Evolutionary conservation across 352 stramenopile genomes (phyloP), one percentile per base, ranked within the genome.

Genomic region (Pythium monospermum): DNA sequence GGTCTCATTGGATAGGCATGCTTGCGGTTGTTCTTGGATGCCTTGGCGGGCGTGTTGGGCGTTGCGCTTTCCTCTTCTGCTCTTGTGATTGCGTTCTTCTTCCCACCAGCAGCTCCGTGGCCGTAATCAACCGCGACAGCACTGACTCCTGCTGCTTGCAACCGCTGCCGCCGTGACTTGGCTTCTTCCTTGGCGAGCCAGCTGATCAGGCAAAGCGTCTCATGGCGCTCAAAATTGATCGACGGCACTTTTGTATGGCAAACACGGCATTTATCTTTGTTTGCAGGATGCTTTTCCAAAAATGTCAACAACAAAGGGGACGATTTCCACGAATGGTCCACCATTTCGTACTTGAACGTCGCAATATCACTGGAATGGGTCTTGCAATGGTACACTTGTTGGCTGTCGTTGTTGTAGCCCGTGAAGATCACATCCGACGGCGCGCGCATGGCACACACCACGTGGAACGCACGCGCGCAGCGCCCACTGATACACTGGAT

Each of bases 401-500:
- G 81, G 41, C 83, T 88, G 18, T 79, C 65, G 38, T 52, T 50
- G 46, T 90, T 91, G 60, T 90, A 89, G 22, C 84, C 84, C n/a
- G 80, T 94, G 52, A 87, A 94, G 52, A 93, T 59, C 25, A 83
- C 43, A 28, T 41, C 73, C 6, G 81, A 91, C 0, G 76, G 81
- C 23, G 77, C 61, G 5, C 83, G 78, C 55, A 93, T 75, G 2
- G 82, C 84, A 48, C 87, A 96, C 6, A 87, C 54, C 6, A 90
- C 75, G 51, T 95, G 87, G 63, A 94, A 96, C 15, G 85, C 57
- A 43, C 73, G 75, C 36, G 85, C 70, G 45, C 86, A 96, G 23
- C 85, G 81, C 0, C 83, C 85, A 36, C 78, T 92, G 12, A 91
- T 66, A 51, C 86, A 96, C 61, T 96, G 86, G 49, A 95, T 94